These are phyloP conservation scores for Moricandia moricandioides DNA, from an alignment of 345 rosid species.

Conservation along the genomic window DNA sequence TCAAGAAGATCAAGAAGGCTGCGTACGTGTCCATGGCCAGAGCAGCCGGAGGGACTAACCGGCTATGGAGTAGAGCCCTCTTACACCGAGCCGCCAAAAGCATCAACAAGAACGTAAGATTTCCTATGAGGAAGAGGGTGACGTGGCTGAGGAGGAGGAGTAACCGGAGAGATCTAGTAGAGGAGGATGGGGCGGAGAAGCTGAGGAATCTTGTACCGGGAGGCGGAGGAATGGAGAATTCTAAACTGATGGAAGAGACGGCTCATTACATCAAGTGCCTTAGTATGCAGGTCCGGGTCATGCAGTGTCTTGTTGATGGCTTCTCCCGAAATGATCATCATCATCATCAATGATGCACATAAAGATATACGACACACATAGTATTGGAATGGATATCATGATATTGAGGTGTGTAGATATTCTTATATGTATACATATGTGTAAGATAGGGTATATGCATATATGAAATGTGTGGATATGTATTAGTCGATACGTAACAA, in stretches of 20 bases:
- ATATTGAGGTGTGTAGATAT: conserved; percentile 15
- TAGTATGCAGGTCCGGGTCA: conserved; percentile 37
- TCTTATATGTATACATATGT: conserved; percentile 26
- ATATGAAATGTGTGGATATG: conserved; percentile 33
- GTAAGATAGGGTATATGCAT: conserved; percentile 33
- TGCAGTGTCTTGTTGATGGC: conserved; percentile 36
- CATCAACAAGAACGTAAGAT: background rate
- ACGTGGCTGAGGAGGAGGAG: conserved; percentile 10
- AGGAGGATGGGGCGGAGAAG: conserved; percentile 11
- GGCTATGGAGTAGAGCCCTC: conserved; percentile 37
- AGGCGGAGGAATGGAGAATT: conserved; percentile 36
- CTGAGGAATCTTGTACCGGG: conserved; percentile 38
- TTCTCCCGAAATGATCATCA: conserved; percentile 25
- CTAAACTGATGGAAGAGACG: conserved; percentile 38
- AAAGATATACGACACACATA: conserved; percentile 11
- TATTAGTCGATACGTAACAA: conserved; percentile 1
- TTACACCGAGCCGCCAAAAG: conserved; percentile 17
- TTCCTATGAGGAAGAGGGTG: conserved; percentile 18
- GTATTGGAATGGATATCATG: conserved; percentile 18
- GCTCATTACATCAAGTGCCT: conserved; percentile 41
- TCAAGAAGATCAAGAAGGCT: conserved; percentile 34
- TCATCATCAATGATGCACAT: conserved; percentile 7
- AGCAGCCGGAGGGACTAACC: conserved; percentile 24
- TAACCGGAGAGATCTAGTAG: conserved; percentile 10
- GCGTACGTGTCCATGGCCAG: conserved; percentile 40